Evolutionary conservation across 2,329 filamentous ascomycete genomes (phyloP).

Genomic region (Colletotrichum sp.): DNA sequence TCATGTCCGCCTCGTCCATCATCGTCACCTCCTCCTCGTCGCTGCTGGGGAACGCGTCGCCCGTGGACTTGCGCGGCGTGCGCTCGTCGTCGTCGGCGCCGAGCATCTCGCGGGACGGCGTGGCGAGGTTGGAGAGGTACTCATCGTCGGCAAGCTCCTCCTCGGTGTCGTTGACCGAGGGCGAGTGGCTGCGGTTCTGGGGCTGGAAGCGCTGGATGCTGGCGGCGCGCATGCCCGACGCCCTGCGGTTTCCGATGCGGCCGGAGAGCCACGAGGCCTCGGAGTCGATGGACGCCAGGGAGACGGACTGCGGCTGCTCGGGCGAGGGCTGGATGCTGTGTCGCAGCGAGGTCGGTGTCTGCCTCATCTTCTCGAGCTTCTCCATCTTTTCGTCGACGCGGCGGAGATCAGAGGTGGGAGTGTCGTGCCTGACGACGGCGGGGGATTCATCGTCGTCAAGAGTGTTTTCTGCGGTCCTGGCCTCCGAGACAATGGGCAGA

Average conservation of each 20-base stretch:
- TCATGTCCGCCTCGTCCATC: conserved; percentile 46
- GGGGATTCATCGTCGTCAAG: conserved; percentile 4
- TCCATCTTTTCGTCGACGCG: conserved; percentile 39
- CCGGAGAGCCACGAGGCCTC: conserved; percentile 97
- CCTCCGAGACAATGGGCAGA: conserved; percentile 36
- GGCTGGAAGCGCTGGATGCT: conserved; percentile 38
- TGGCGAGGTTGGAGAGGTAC: conserved; percentile 58
- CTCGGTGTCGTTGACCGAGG: conserved; percentile 51
- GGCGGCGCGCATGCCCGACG: conserved; percentile 49
- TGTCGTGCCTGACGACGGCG: conserved; percentile 46
- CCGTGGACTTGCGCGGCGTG: conserved; percentile 45
- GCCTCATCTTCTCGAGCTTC: conserved; percentile 36
- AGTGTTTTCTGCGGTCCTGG: conserved; percentile 23
- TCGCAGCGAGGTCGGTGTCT: conserved; percentile 50
- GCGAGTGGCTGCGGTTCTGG: conserved; percentile 26
- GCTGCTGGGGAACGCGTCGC: conserved; percentile 60
- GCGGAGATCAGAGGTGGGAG: conserved; percentile 49
- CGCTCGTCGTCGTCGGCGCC: conserved; percentile 25
- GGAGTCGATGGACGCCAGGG: conserved; percentile 91
- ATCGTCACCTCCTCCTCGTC: conserved; percentile 56
- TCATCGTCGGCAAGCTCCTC: conserved; percentile 79
- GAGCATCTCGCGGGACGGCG: conserved; percentile 15
- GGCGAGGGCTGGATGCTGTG: conserved; percentile 51
- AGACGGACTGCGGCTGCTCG: conserved; percentile 72
- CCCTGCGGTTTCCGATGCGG: conserved; percentile 56